Conservation (phyloP, 2,329 filamentous ascomycete genomes). For the Colletotrichum sp. region DNA sequence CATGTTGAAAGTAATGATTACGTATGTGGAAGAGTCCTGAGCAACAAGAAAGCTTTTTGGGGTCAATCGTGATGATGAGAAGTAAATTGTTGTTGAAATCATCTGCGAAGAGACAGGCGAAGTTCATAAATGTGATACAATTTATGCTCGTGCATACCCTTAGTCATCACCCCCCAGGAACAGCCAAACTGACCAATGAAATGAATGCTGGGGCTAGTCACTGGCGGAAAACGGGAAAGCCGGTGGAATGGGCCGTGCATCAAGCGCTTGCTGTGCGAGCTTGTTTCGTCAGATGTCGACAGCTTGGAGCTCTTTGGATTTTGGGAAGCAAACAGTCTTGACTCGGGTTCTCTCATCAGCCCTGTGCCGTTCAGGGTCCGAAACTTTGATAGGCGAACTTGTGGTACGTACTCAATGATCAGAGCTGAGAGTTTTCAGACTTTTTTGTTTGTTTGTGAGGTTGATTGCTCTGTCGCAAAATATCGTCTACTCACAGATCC, state of each 20-base stretch:
- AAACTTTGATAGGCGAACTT: background rate
- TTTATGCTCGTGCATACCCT: background rate
- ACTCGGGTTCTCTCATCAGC: background rate
- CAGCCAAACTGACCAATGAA: background rate
- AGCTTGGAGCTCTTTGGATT: background rate
- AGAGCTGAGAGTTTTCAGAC: background rate
- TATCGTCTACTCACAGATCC: background rate
- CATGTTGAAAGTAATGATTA: fast-evolving
- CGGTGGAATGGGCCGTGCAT: background rate
- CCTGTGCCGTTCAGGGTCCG: background rate
- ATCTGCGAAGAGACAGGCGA: fast-evolving
- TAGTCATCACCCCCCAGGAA: background rate
- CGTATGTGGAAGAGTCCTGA: no score
- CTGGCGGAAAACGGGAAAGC: background rate
- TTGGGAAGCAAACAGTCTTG: background rate
- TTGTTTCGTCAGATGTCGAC: constrained; percentile 11
- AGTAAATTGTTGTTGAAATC: background rate
- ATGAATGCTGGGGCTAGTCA: background rate
- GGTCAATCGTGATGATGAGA: no score
- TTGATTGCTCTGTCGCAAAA: background rate
- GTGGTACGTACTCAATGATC: background rate
- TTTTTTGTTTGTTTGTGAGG: background rate
- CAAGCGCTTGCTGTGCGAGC: background rate
- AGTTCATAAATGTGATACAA: background rate
- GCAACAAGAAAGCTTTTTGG: no score